Conservation (phyloP, 257 asterid species). For the Thymus quinquecostatus region DNA sequence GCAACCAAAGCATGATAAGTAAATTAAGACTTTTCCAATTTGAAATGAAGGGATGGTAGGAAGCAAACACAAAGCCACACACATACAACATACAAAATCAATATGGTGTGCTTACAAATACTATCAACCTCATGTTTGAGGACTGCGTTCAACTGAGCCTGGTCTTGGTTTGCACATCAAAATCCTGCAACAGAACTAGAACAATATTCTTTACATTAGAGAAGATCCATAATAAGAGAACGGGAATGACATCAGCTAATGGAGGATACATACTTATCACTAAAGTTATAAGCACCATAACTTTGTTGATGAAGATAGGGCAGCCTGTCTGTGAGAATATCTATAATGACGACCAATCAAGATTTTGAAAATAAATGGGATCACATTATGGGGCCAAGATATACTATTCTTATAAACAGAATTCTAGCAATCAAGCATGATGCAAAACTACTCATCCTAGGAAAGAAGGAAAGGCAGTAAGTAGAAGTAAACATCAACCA, state of each 20-base stretch:
- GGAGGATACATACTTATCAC: neutral
- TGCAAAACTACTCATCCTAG: neutral
- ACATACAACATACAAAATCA: constrained; percentile 4
- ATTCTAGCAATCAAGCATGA: neutral
- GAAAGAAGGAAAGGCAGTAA: neutral
- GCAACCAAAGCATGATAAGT: constrained; percentile 3
- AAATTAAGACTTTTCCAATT: constrained; percentile 16
- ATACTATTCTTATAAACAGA: neutral
- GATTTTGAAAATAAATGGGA: neutral
- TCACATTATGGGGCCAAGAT: neutral
- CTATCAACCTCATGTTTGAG: constrained; percentile 16
- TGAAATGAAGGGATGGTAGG: constrained; percentile 8
- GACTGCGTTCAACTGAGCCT: neutral
- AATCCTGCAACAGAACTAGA: neutral
- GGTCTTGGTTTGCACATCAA: neutral
- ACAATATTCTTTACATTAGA: neutral
- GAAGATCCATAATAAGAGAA: constrained; percentile 10
- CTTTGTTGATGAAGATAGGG: constrained; percentile 14
- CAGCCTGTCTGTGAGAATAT: constrained; percentile 12
- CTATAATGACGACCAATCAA: constrained; percentile 3
- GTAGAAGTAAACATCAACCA: neutral
- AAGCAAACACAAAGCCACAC: neutral
- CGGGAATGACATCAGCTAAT: constrained; percentile 18
- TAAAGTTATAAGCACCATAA: constrained; percentile 6
- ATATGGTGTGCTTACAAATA: neutral